Evolutionary conservation across 2,329 filamentous ascomycete genomes (phyloP), one percentile per base, ranked within the genome.

Genomic region (Fusarium napiforme): DNA sequence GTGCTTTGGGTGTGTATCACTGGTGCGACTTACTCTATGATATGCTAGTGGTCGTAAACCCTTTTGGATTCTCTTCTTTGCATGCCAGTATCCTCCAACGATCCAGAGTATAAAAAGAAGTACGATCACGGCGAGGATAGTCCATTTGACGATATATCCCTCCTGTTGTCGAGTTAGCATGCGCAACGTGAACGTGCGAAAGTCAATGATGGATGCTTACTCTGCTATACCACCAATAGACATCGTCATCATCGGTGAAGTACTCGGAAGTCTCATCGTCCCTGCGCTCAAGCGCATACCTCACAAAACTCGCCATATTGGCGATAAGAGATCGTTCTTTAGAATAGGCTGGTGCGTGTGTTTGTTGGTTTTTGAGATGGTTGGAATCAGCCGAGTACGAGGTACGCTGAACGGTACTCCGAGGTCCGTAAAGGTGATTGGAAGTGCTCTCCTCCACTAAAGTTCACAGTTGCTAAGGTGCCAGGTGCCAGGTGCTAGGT

Each of bases 101-200:
- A 95, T 85, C 85, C 91, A 94, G 46, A 86, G 76, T 59, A 89
- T 80, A 77, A 93, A 82, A 67, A 90, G 63, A 62, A 87, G 66
- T 75, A 93, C 84, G 73, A 96, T 79, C 70, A 85, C 83, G 68
- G 88, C 87, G 78, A 95, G 89, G 67, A 96, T 83, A 52, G 87
- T 86, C 89, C 93, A 96, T 82, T 93, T 93, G 77, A 94, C 84
- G 65, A 91, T 91, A 63, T 87, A 82, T 64, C 90, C 91, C 40
- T 86, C 87, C 90, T 93, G 68, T 21, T 40, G 9, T 21, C 36
- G 19, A 75, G 69, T 75, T 47, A 65, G 56, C 23, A 61, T 19
- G 16, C 37, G 46, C 26, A 37, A 18, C 49, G 11, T 57, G n/a
- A 37, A 50, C 21, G 42, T 21, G 2, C 7, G 21, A 61, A 40